Evolutionary conservation across 805 yeast genomes (phyloP), one percentile per base, ranked within the genome.

Genomic region (Nakazawaea wickerhamii): DNA sequence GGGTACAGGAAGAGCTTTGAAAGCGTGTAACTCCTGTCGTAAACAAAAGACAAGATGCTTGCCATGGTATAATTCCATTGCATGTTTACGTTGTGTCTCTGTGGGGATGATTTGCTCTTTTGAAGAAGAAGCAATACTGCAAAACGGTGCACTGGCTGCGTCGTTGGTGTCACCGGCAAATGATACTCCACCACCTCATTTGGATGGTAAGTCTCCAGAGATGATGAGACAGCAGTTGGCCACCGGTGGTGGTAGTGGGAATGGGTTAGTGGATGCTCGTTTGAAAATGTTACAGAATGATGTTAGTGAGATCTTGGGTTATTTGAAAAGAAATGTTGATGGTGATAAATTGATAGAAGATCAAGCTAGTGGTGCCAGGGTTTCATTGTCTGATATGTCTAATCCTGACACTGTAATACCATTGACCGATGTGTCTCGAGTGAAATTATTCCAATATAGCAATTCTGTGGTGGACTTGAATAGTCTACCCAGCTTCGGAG

Each of bases 51-150:
- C 87, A 1, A 60, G 84, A 44, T 82, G 89, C 50, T 72, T 79
- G 53, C 72, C 80, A 39, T 67, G 77, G 10, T 65, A 73, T 1
- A 67, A 61, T 20, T 64, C 69, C 14, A 57, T 62, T 7, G 65
- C 76, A 2, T 81, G 89, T 60, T 58, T 80, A 17, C 60, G 87
- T 18, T 82, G 89, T 53, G 59, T 66, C 1, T 75, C 80, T 4
- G 58, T 79, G 30, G 72, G 68, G 5, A 59, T 67, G 23, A 60
- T 55, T 18, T 82, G 89, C 51, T 74, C 81, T 6, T 73, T 79
- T 50, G 73, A 64, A 44, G 58, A 50, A 25, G 61, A 55, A 17
- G 43, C 44, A 4, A 32, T 51, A 9, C 22, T 28, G 7, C 17
- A 44, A 6, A 50, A 31, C 27, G 48, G 14, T 14, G 18, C 44